Percentiles rank a stretch among this genome's conserved stretches.
Evolutionary conservation across 179 eudicot species (phyloP).

Genomic region (Beta lomatogona): DNA sequence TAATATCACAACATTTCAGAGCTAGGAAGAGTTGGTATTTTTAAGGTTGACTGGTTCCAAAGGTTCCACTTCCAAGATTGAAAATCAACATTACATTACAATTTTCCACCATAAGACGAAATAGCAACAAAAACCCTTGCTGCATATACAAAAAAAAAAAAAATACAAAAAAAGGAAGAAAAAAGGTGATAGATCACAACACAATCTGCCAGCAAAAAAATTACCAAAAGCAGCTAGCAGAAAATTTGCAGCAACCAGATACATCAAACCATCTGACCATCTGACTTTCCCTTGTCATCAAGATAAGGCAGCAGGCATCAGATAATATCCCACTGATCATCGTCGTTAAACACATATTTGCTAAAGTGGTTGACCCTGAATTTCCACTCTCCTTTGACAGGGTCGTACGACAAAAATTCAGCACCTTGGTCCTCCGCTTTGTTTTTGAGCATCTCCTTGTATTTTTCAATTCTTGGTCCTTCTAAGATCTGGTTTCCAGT

Average conservation of each 20-base stretch:
- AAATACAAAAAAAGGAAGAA: neutral
- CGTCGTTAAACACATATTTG: slow-evolving; percentile 52
- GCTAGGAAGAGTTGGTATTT: too few relatives aligned
- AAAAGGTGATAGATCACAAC: neutral
- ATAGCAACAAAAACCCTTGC: neutral
- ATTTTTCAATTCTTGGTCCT: slow-evolving; percentile 75
- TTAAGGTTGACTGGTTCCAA: neutral
- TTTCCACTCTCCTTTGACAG: slow-evolving; percentile 83
- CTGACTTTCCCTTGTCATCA: neutral
- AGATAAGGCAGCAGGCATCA: neutral
- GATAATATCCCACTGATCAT: slow-evolving; percentile 21
- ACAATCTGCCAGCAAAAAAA: slow-evolving; percentile 6
- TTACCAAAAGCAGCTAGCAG: neutral
- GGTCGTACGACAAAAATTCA: slow-evolving; percentile 73
- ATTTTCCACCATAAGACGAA: neutral
- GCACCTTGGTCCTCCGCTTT: slow-evolving; percentile 89
- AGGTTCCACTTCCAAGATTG: slow-evolving; percentile 6
- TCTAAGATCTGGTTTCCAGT: slow-evolving; percentile 64
- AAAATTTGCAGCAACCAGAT: slow-evolving; percentile 9
- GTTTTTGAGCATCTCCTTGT: slow-evolving; percentile 76
- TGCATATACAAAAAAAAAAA: slow-evolving; percentile 11
- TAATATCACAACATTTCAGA: too few relatives aligned
- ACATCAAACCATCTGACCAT: neutral
- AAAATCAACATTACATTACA: slow-evolving; percentile 17
- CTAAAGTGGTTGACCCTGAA: slow-evolving; percentile 85